Conservation (phyloP, 345 rosid genomes). For the Sisymbrium altissimum region DNA sequence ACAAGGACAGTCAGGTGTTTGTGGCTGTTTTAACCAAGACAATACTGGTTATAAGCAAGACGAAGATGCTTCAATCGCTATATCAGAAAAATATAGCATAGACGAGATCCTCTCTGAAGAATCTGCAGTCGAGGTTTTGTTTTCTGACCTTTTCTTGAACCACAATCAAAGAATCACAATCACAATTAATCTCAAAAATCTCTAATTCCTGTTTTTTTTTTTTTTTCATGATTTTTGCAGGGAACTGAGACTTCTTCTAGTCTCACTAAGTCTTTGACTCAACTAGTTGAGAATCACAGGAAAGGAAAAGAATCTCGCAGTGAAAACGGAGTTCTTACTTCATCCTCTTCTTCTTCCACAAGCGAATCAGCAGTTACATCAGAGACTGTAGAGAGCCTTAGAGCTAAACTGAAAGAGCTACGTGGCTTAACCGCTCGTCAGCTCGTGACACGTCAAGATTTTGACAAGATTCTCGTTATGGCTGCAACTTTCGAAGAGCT, state of each 20-base stretch:
- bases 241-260: conserved; percentile 22
- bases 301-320: conserved; percentile 12
- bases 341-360: conserved; percentile 4
- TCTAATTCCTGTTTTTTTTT: not conserved
- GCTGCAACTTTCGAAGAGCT: conserved; percentile 28
- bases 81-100: conserved; percentile 19
- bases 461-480: conserved; percentile 7
- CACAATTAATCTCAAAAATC: not conserved
- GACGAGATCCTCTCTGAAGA: conserved; percentile 31
- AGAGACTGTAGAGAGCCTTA: conserved; percentile 31
- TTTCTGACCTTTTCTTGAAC: not conserved
- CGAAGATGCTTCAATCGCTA: conserved; percentile 1
- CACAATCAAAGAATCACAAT: not conserved
- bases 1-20: conserved; percentile 13
- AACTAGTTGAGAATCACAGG: conserved; percentile 29
- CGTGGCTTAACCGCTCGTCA: conserved; percentile 19
- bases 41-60: not conserved
- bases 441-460: conserved; percentile 23
- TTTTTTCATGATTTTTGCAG: not conserved
- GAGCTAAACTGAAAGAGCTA: conserved; percentile 29
- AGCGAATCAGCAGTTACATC: conserved; percentile 28
- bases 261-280: conserved; percentile 22
- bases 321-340: not conserved
- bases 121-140: conserved; percentile 15
- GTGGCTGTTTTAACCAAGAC: conserved; percentile 16